phyloP scores from a whole-genome alignment of 805 yeast genomes.

The Cyberlindnera mrakii region DNA sequence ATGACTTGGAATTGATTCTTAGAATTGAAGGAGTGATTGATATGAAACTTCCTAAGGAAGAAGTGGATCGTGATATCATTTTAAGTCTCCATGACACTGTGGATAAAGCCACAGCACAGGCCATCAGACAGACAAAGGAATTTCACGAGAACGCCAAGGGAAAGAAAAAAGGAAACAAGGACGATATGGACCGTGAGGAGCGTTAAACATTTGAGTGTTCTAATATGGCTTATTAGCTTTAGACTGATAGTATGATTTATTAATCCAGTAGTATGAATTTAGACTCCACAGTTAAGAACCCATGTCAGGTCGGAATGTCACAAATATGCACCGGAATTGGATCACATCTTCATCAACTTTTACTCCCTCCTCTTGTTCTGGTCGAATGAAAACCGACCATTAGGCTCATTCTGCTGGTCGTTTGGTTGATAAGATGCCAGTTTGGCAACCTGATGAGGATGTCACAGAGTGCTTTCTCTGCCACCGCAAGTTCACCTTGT shows the following conservation, averaged over 20 bases:
- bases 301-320: no score
- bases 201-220: conserved; percentile 1
- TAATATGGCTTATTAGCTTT: no score
- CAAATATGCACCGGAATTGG: no score
- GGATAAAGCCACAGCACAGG: conserved; percentile 87
- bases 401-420: no score
- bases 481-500: conserved; percentile 43
- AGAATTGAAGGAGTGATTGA: conserved; percentile 83
- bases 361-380: no score
- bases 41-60: conserved; percentile 81
- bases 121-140: conserved; percentile 44
- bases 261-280: no score
- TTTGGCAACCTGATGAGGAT: conserved; percentile 69
- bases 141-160: conserved; percentile 23
- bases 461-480: conserved; percentile 53
- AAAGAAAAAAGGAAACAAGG: conserved; percentile 7
- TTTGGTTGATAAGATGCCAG: conserved; percentile 24
- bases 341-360: no score
- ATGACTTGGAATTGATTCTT: conserved; percentile 82
- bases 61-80: conserved; percentile 71
- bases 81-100: conserved; percentile 78
- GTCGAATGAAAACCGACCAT: no score
- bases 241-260: no score
- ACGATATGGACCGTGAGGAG: conserved; percentile 23
- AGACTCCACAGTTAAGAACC: no score